phyloP scores from a whole-genome alignment of 2,329 filamentous ascomycete genomes.

The Acrodontium crateriforme region DNA sequence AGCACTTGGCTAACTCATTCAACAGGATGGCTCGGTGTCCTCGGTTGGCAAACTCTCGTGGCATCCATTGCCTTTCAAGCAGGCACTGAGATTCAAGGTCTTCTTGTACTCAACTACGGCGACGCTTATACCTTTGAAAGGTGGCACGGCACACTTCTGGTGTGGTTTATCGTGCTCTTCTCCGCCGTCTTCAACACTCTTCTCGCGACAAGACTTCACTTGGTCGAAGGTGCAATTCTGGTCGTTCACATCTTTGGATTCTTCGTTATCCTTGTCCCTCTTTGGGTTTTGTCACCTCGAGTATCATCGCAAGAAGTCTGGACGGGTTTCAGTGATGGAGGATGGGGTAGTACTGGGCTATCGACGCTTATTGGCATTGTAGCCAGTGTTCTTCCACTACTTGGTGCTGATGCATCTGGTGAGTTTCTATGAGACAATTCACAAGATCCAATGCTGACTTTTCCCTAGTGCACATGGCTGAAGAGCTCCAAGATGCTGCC shows the following conservation, averaged over 20 bases:
- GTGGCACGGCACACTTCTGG: conserved; percentile 36
- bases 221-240: conserved; percentile 34
- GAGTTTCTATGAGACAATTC: too few relatives aligned
- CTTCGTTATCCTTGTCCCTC: conserved; percentile 37
- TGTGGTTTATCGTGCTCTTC: conserved; percentile 28
- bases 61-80: conserved; percentile 6
- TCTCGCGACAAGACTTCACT: conserved; percentile 29
- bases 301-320: conserved; percentile 1
- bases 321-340: conserved; percentile 35
- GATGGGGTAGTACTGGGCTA: conserved; percentile 30
- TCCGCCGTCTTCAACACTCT: conserved; percentile 31
- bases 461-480: conserved; percentile 9
- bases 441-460: too few relatives aligned
- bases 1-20: not conserved
- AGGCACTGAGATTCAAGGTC: conserved; percentile 9
- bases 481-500: conserved; percentile 16
- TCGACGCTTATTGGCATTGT: conserved; percentile 18
- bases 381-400: too few relatives aligned
- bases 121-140: conserved; percentile 1
- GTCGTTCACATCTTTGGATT: conserved; percentile 40
- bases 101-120: conserved; percentile 6
- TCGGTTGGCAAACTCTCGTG: conserved; percentile 10
- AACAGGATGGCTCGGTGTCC: conserved; percentile 9
- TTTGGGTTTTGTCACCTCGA: conserved; percentile 20
- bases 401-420: not conserved